Conservation (phyloP, 139 green algal genomes). For the Pseudopediastrum boryanum region DNA sequence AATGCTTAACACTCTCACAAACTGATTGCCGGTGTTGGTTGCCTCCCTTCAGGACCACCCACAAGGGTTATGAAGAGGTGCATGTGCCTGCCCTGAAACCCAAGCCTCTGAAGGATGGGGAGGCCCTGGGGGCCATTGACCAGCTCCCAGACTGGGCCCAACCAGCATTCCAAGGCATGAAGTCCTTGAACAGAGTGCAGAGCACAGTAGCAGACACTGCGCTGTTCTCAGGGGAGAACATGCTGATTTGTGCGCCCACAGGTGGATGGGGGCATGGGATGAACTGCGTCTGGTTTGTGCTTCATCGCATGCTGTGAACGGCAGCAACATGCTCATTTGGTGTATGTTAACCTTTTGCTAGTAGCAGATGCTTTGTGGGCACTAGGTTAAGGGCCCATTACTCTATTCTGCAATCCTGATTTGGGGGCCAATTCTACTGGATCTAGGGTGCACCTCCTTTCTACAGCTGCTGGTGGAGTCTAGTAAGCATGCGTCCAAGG, state of each 20-base stretch:
- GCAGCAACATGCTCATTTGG: no score
- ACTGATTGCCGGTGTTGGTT: conserved; percentile 11
- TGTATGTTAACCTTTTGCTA: no score
- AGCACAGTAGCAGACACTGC: conserved; percentile 85
- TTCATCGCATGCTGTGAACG: no score
- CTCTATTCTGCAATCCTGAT: no score
- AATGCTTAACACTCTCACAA: neutral
- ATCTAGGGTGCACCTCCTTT: no score
- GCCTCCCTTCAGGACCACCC: conserved; percentile 34
- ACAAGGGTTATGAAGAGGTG: conserved; percentile 97
- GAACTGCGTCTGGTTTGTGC: no score
- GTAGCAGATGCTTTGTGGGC: no score
- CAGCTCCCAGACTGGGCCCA: conserved; percentile 94
- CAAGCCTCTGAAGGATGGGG: conserved; percentile 84
- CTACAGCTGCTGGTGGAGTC: no score
- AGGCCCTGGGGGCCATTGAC: conserved; percentile 76
- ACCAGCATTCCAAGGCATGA: conserved; percentile 88
- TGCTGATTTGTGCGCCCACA: conserved; percentile 81
- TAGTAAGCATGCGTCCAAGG: no score
- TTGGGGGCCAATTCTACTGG: no score
- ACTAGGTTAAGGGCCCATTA: no score
- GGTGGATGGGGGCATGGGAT: no score
- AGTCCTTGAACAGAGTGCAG: conserved; percentile 93
- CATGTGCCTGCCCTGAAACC: conserved; percentile 94
- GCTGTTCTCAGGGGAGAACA: conserved; percentile 91